These are phyloP conservation scores for Aspergillus thermomutatus DNA, from an alignment of 2,329 filamentous ascomycete genomes.

Conservation along the genomic window DNA sequence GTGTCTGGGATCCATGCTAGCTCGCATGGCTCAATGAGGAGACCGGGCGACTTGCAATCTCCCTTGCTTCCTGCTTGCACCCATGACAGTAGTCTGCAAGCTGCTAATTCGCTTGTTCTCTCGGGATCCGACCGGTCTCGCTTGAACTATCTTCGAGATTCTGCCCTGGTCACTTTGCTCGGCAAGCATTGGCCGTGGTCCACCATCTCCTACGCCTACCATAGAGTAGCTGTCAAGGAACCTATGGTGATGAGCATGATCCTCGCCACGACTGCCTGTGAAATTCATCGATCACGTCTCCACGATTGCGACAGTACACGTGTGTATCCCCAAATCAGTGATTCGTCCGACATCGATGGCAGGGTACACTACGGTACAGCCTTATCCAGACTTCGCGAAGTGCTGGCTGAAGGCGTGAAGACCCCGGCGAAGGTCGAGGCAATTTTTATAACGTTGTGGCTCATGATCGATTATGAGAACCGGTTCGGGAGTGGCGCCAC, in stretches of 20 bases:
- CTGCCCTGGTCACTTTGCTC: slow-evolving; percentile 23
- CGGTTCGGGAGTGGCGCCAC: slow-evolving; percentile 22
- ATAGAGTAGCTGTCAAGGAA: slow-evolving; percentile 22
- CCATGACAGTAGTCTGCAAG: slow-evolving; percentile 11
- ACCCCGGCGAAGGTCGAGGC: slow-evolving; percentile 21
- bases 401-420: slow-evolving; percentile 22
- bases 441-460: slow-evolving; percentile 26
- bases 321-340: slow-evolving; percentile 2
- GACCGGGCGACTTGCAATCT: neutral
- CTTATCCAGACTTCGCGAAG: slow-evolving; percentile 21
- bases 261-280: slow-evolving; percentile 21
- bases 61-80: slow-evolving; percentile 9
- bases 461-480: slow-evolving; percentile 29
- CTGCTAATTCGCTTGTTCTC: slow-evolving; percentile 21
- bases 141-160: slow-evolving; percentile 21
- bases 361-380: slow-evolving; percentile 24
- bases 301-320: slow-evolving; percentile 12
- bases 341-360: slow-evolving; percentile 17
- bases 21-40: neutral
- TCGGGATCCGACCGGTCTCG: slow-evolving; percentile 22
- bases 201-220: slow-evolving; percentile 24
- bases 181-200: slow-evolving; percentile 30
- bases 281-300: slow-evolving; percentile 18
- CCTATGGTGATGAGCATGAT: slow-evolving; percentile 31
- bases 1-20: neutral